Evolutionary conservation across 1,284 basidiomycete species (phyloP), one percentile per base, ranked within the genome.

Genomic region (Moesziomyces antarcticus): DNA sequence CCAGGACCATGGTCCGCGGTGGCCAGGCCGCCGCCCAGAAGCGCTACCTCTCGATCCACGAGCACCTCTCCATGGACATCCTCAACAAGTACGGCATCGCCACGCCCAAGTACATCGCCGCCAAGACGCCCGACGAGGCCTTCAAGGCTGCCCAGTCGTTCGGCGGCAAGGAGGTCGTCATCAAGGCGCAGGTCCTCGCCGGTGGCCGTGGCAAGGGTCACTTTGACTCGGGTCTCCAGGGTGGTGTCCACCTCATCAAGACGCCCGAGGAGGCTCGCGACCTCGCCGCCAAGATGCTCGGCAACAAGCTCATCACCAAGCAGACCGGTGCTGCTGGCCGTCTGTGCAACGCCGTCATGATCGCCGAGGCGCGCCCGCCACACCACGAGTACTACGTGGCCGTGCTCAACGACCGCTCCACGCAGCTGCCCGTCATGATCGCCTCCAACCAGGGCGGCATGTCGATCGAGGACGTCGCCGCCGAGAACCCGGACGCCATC

Each of bases 381-480:
- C 89, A 90, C 52, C 96, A 99, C 85, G 97, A 99, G 85, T 99
- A 99, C 88, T 99, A 99, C 84, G 92, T 96, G 56, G 97, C 97
- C 33, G 89, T 99, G 49, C 89, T 99, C 66, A 98, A 98, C 85
- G 97, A 99, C 88, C 93, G 97, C 79, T 89, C 89, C 35, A 88
- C 91, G 16, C 91, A 94, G 77, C 90, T 92, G 16, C 93, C 95
- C 51, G 96, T 98, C 25, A 89, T 99, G 58, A 94, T 99, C 67
- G 92, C 92, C 22, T 99, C 97, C 44, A 89, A 89, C 56, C 94
- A 98, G 85, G 85, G 85, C 50, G 85, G 85, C 58, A 86, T 85
- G 85, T 97, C 94, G 87, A 99, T 99, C 84, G 97, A 99, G 86
- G 97, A 99, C 82, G 97, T 99, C 51, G 97, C 97, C n/a, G 93